Conservation (phyloP, 306 rosid species). For the Gleditsia sinensis region DNA sequence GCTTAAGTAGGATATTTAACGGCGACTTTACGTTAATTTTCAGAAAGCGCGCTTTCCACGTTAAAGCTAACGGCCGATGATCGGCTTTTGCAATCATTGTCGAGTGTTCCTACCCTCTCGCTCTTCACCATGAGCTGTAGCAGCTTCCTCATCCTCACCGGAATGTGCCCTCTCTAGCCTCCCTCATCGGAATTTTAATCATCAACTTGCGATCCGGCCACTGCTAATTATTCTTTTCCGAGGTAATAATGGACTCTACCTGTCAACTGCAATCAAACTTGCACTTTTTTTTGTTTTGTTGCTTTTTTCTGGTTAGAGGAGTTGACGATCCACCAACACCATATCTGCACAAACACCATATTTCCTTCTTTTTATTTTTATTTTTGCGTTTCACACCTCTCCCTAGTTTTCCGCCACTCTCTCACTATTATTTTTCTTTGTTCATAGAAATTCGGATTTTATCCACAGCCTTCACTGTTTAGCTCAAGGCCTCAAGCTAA, state of each 20-base stretch:
- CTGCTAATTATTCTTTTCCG: background rate
- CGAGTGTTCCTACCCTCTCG: background rate
- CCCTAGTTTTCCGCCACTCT: background rate
- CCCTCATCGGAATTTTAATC: conserved; percentile 15
- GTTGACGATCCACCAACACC: background rate
- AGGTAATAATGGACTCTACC: conserved; percentile 25
- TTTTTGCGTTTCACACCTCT: background rate
- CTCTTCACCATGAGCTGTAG: background rate
- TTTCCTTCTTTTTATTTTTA: too few relatives aligned
- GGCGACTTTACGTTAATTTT: conserved; percentile 30
- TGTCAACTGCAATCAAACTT: background rate
- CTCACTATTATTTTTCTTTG: background rate
- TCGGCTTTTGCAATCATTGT: conserved; percentile 42
- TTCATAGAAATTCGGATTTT: background rate
- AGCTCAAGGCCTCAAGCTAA: background rate
- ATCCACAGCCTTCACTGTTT: background rate
- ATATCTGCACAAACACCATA: background rate
- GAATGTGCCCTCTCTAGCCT: conserved; percentile 22
- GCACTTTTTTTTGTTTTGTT: conserved; percentile 13
- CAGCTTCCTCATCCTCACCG: background rate
- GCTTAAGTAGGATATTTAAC: conserved; percentile 5
- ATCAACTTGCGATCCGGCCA: conserved; percentile 29
- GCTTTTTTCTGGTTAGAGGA: background rate
- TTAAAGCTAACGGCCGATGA: conserved; percentile 29
- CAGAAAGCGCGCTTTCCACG: conserved; percentile 21